Percentiles rank a stretch among this genome's conserved stretches.
Conservation (phyloP, 2,329 filamentous ascomycete species). For the Curvularia sp. region DNA sequence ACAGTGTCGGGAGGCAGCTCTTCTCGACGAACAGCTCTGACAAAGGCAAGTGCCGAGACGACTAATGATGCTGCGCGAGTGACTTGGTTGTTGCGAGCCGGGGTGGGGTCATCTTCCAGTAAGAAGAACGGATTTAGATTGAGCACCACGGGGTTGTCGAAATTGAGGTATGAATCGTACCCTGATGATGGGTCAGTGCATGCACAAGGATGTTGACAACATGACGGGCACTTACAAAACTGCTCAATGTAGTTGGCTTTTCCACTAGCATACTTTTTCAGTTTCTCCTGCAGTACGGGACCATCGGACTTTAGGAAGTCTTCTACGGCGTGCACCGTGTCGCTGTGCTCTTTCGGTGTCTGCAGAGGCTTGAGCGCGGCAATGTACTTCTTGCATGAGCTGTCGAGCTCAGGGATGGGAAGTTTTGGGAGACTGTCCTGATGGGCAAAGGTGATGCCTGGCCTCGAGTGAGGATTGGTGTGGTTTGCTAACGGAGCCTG, state of each 20-base stretch:
- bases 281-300: constrained; percentile 81
- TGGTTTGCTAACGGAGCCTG: constrained; percentile 57
- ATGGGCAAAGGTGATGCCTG: constrained; percentile 84
- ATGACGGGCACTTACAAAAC: constrained; percentile 75
- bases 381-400: constrained; percentile 80
- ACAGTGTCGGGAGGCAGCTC: constrained; percentile 89
- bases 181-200: constrained; percentile 61
- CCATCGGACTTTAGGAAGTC: constrained; percentile 86
- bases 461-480: constrained; percentile 64
- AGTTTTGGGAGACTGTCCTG: constrained; percentile 91
- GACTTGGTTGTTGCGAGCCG: constrained; percentile 94
- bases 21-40: constrained; percentile 89
- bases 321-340: constrained; percentile 78
- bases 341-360: constrained; percentile 77
- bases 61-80: constrained; percentile 92
- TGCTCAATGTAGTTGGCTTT: constrained; percentile 98
- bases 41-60: constrained; percentile 88
- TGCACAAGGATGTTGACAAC: constrained; percentile 17
- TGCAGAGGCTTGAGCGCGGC: constrained; percentile 82
- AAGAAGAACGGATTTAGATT: constrained; percentile 99
- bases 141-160: constrained; percentile 94
- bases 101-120: constrained; percentile 95
- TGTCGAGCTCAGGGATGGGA: constrained; percentile 87
- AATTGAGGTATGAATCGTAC: constrained; percentile 99
- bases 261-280: constrained; percentile 87